Evolutionary conservation across 2,329 filamentous ascomycete genomes (phyloP), one percentile per base, ranked within the genome.

Genomic region (Sporothrix inflata): DNA sequence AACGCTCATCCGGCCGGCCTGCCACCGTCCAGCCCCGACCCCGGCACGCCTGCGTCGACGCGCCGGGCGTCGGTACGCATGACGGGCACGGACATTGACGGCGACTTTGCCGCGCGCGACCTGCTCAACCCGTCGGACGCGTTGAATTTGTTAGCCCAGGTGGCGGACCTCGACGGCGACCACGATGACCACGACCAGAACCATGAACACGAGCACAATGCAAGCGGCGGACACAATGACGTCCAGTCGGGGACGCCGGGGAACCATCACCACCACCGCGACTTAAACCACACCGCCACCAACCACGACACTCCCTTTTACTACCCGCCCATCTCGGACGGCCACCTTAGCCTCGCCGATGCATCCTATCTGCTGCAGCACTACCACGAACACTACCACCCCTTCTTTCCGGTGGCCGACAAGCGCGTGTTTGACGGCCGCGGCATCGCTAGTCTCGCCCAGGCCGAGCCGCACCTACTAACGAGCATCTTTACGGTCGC

Each of bases 401-500:
- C 89, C 0, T 92, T 90, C 80, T 91, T 92, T 71, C 91, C 91
- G 0, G 82, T 93, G 34, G 90, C 91, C 0, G 88, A 90, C 11
- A 83, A 84, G 49, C 85, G 86, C 74, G 87, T 89, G 57, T 87
- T 91, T 74, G 83, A 88, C 74, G 82, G 85, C 51, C 78, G 81
- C 16, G 81, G 86, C 71, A 79, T 92, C 11, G n/a, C 34, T 30
- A n/a, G 21, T 3, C 88, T 89, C 74, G 87, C 89, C 5, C 83
- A 84, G 1, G 86, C 87, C 38, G 90, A 92, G 77, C 89, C 87
- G 40, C 88, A 92, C 77, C 83, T 93, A 0, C 83, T 93, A 19
- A 92, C 91, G 0, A 90, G 91, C 0, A 88, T 93, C 2, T 82
- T 93, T 4, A 90, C 90, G 1, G 90, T 93, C 66, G 88, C 90